A percentile compares a stretch with the other conserved stretches of the same genome.
Conservation (phyloP, 768 basidiomycete species). For the Mycena latifolia region DNA sequence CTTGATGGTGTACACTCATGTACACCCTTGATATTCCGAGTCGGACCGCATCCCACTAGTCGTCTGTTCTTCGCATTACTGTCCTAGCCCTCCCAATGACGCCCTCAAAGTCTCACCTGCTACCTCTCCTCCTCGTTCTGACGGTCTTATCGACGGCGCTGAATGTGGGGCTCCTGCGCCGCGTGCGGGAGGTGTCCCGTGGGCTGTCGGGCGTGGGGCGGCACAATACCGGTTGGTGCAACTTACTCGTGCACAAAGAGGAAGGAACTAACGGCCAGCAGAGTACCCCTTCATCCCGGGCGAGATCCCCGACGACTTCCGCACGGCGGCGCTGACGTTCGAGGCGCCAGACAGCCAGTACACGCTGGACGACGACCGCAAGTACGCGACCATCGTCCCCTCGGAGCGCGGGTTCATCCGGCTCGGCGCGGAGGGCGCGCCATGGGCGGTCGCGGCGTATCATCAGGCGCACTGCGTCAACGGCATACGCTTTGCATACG, state of each 20-base stretch:
- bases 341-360: slow-evolving; percentile 16
- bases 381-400: slow-evolving; percentile 31
- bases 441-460: slow-evolving; percentile 42
- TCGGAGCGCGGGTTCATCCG: slow-evolving; percentile 29
- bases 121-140: slow-evolving; percentile 9
- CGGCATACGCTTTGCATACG: slow-evolving; percentile 34
- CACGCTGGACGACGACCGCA: slow-evolving; percentile 21
- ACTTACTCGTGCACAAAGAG: not conserved
- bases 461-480: slow-evolving; percentile 49
- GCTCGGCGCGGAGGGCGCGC: slow-evolving; percentile 39
- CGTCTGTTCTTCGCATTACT: not conserved
- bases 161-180: slow-evolving; percentile 11
- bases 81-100: slow-evolving; percentile 6
- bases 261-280: not conserved
- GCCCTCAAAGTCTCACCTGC: not conserved
- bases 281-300: slow-evolving; percentile 5
- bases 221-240: slow-evolving; percentile 11
- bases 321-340: not conserved
- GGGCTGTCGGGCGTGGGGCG: slow-evolving; percentile 1
- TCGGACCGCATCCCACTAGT: too few relatives aligned
- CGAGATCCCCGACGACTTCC: slow-evolving; percentile 19
- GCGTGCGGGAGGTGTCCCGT: slow-evolving; percentile 1
- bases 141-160: slow-evolving; percentile 5
- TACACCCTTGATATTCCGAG: too few relatives aligned
- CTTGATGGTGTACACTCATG: too few relatives aligned